Percentiles rank a stretch among this genome's conserved stretches.
Conservation (phyloP, 108 stramenopile genomes). For the Chaetoceros tenuissimus region DNA sequence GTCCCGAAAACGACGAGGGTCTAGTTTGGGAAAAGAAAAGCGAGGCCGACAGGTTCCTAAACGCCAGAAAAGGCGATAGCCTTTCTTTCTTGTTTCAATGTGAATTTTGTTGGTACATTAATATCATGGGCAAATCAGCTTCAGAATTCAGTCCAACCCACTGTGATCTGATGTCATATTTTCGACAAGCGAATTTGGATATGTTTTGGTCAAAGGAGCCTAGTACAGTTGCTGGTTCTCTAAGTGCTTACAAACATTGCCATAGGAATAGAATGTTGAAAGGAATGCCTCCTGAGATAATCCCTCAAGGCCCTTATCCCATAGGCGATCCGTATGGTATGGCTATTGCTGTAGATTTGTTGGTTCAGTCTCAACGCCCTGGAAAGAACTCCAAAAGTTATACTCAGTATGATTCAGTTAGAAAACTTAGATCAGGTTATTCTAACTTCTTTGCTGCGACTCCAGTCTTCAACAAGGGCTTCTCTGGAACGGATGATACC, state of each 20-base stretch:
- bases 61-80: conserved; percentile 23
- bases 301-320: background rate
- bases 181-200: conserved; percentile 40
- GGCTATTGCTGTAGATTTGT: background rate
- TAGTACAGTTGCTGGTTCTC: conserved; percentile 14
- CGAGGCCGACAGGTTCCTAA: conserved; percentile 8
- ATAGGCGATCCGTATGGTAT: background rate
- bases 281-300: background rate
- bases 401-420: background rate
- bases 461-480: background rate
- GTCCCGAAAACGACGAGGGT: conserved; percentile 6
- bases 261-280: background rate
- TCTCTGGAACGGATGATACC: no score
- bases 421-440: background rate
- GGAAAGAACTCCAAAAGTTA: background rate
- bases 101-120: conserved; percentile 33
- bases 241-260: background rate
- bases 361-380: background rate
- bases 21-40: background rate
- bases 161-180: background rate
- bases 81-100: conserved; percentile 37
- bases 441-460: no score
- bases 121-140: conserved; percentile 14
- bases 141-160: no score
- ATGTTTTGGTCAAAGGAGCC: conserved; percentile 33